These are phyloP conservation scores for Porodaedalea pini DNA, from an alignment of 1,284 basidiomycete genomes.

Conservation along the genomic window DNA sequence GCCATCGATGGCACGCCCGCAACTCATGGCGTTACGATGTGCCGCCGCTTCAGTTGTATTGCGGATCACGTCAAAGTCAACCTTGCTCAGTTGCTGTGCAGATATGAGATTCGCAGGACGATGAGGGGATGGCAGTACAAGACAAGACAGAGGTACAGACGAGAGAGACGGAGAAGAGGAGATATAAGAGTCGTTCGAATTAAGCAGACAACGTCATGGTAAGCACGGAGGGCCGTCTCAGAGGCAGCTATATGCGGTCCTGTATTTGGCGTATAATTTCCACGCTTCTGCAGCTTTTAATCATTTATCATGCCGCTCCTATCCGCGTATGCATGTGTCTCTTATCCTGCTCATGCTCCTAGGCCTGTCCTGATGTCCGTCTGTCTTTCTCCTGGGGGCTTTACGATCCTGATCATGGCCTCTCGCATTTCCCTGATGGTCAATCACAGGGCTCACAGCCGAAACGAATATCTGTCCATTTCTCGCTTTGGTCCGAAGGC, in stretches of 20 bases:
- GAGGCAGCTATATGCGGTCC: conserved; percentile 18
- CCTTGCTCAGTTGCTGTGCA: neutral
- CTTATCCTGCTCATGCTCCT: neutral
- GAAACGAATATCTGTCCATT: too few species aligned
- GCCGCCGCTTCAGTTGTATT: neutral
- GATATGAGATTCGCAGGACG: neutral
- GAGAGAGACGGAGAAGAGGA: neutral
- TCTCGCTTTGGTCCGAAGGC: too few species aligned
- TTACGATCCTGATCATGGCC: too few species aligned
- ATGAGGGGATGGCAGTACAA: neutral
- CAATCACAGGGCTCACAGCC: too few species aligned
- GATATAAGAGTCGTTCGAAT: neutral
- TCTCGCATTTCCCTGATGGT: too few species aligned
- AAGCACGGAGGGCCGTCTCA: conserved; percentile 1
- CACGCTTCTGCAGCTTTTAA: neutral
- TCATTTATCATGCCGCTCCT: neutral
- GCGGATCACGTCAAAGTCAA: conserved; percentile 3
- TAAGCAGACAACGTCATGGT: neutral
- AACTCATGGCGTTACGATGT: conserved; percentile 37
- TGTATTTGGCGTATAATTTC: neutral
- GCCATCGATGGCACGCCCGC: conserved; percentile 50
- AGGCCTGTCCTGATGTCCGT: too few species aligned
- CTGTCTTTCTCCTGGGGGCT: too few species aligned
- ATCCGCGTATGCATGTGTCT: neutral
- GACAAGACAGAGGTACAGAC: neutral